These are phyloP conservation scores for Globisporangium viniferum DNA, from an alignment of 352 stramenopile genomes.

Conservation along the genomic window DNA sequence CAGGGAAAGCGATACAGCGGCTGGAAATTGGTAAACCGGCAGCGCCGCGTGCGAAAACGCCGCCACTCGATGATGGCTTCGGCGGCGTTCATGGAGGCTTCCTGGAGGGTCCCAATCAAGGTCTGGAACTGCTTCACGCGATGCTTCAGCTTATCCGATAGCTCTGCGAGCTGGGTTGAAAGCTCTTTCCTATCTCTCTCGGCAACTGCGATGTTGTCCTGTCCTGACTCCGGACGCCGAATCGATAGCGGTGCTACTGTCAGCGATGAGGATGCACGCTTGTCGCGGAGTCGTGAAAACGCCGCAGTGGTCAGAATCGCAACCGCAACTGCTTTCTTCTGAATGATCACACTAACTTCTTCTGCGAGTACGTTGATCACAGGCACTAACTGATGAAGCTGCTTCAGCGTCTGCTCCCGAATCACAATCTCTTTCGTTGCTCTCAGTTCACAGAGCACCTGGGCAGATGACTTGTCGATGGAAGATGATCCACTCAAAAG, in stretches of 20 bases:
- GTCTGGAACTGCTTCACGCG: conserved; percentile 30
- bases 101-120: conserved; percentile 25
- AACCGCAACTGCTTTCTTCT: conserved; percentile 22
- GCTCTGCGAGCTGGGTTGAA: conserved; percentile 15
- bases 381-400: conserved; percentile 30
- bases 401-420: conserved; percentile 48
- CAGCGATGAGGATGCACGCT: conserved; percentile 12
- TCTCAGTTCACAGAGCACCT: conserved; percentile 45
- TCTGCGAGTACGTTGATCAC: conserved; percentile 26
- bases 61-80: conserved; percentile 51
- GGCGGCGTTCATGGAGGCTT: conserved; percentile 32
- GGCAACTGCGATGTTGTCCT: background rate
- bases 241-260: conserved; percentile 5
- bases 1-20: conserved; percentile 45
- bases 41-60: conserved; percentile 22
- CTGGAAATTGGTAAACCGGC: conserved; percentile 37
- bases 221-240: conserved; percentile 10
- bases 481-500: background rate
- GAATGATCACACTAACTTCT: conserved; percentile 29
- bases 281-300: conserved; percentile 8
- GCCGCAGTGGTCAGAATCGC: background rate
- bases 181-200: conserved; percentile 10
- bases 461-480: conserved; percentile 26
- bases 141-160: conserved; percentile 24
- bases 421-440: conserved; percentile 61